Conservation (phyloP, 306 rosid genomes). For the Acacia acuminata region DNA sequence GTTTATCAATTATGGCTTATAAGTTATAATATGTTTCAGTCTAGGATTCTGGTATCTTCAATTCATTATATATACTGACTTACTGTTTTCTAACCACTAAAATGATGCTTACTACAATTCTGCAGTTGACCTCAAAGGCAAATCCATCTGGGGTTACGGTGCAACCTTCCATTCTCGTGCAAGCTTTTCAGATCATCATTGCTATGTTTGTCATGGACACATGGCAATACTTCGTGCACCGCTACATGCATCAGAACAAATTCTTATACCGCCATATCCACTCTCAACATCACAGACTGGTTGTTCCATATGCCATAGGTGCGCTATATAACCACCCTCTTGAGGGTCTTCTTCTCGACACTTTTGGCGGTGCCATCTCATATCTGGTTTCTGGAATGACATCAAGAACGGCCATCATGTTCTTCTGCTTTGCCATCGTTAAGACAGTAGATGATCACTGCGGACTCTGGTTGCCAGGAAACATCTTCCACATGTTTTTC, state of each 20-base stretch:
- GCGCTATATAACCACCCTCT: slow-evolving; percentile 69
- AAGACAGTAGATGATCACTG: slow-evolving; percentile 39
- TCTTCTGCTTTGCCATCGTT: slow-evolving; percentile 56
- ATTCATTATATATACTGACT: not conserved
- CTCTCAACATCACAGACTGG: slow-evolving; percentile 64
- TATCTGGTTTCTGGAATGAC: slow-evolving; percentile 65
- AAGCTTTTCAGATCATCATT: slow-evolving; percentile 9
- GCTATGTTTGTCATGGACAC: slow-evolving; percentile 1
- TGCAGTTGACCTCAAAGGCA: slow-evolving; percentile 37
- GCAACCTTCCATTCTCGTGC: slow-evolving; percentile 45
- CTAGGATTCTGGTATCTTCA: slow-evolving; percentile 7
- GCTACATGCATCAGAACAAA: slow-evolving; percentile 11
- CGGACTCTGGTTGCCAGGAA: slow-evolving; percentile 48
- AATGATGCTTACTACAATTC: not conserved
- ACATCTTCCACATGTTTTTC: not conserved
- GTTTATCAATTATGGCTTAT: not conserved
- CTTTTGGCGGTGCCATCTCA: slow-evolving; percentile 61
- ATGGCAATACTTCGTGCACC: slow-evolving; percentile 3
- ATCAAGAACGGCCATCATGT: slow-evolving; percentile 55
- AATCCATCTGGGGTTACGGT: slow-evolving; percentile 30
- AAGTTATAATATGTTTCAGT: not conserved
- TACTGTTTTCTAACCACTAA: not conserved
- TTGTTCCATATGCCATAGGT: slow-evolving; percentile 71
- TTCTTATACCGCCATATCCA: slow-evolving; percentile 57
- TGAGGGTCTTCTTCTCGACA: slow-evolving; percentile 68